Evolutionary conservation across 306 rosid genomes (phyloP), one percentile per base, ranked within the genome.

Genomic region (Quercus aquifolioides): DNA sequence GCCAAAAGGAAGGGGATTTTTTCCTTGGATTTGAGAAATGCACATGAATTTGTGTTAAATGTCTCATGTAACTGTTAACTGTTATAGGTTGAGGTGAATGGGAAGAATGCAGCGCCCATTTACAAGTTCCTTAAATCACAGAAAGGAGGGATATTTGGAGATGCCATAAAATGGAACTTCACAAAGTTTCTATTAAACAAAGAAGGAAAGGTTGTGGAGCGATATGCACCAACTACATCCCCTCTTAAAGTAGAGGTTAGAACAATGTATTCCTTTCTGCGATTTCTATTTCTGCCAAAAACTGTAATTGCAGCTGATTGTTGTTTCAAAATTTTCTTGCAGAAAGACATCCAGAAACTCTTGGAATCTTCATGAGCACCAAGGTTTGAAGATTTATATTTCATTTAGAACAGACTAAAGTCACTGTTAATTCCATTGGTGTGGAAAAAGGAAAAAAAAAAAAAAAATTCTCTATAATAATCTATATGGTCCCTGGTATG

Each of bases 101-200:
- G 97, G 55, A 92, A 94, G 85, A 82, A 90, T 49, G 90, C 87
- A 38, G 87, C 85, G 1, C 97, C 96, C 25, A 79, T 94, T 73
- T 94, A 85, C 82, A 89, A 88, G 85, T 94, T 85, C 84, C 79
- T 94, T 74, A 94, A 94, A 80, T 75, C 78, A 5, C 83, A 89
- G 86, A 88, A 92, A 78, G 90, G 92, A 1, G 98, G 98, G 28
- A 55, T 94, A 81, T 89, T 92, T 80, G 97, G 97, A 70, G 95
- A 85, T 79, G 91, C 92, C 76, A 87, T 94, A 87, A 92, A 94
- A 79, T 94, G 98, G 98, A 94, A 92, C 92, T 94, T 94, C 88
- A 89, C 98, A 20, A 94, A 94, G 90, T 92, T 94, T 90, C 81
- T 94, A 41, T 87, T 90, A 8, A 87, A 84, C 87, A 94, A 90